These are phyloP conservation scores for Colletotrichum somersetense DNA, from an alignment of 2,329 filamentous ascomycete species.

Conservation along the genomic window DNA sequence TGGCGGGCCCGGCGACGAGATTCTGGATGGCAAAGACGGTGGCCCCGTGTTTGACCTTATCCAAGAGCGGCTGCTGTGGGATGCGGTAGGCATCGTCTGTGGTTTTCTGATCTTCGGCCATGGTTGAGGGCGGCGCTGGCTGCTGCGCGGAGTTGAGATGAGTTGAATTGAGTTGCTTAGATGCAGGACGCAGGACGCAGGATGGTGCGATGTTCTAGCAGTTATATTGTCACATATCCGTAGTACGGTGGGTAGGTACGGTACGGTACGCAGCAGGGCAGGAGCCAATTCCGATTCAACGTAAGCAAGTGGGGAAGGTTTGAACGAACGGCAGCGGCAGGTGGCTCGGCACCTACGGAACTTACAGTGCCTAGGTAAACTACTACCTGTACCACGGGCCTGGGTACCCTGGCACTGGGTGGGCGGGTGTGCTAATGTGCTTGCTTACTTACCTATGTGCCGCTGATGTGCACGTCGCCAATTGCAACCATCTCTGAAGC, in stretches of 20 bases:
- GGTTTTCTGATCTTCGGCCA: constrained; percentile 33
- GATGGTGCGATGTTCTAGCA: neutral
- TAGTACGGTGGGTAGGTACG: too few species aligned
- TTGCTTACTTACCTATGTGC: too few species aligned
- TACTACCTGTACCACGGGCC: too few species aligned
- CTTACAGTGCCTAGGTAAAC: too few species aligned
- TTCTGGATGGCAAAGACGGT: constrained; percentile 35
- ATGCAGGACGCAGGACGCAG: constrained; percentile 9
- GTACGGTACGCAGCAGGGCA: neutral
- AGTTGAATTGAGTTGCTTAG: constrained; percentile 16
- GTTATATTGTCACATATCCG: too few species aligned
- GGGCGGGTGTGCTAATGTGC: neutral
- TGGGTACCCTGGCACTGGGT: too few species aligned
- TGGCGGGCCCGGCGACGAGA: constrained; percentile 27
- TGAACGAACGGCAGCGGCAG: too few species aligned
- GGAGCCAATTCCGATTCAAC: neutral
- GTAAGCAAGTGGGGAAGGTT: too few species aligned
- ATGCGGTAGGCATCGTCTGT: constrained; percentile 25
- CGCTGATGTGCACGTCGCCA: neutral
- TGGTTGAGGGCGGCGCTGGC: constrained; percentile 16
- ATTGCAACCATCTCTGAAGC: neutral
- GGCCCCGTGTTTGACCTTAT: constrained; percentile 35
- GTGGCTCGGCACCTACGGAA: too few species aligned
- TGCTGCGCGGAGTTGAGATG: neutral
- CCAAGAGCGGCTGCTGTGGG: constrained; percentile 15